phyloP scores from a whole-genome alignment of 106 monocot species.

The Hemerocallis citrina region DNA sequence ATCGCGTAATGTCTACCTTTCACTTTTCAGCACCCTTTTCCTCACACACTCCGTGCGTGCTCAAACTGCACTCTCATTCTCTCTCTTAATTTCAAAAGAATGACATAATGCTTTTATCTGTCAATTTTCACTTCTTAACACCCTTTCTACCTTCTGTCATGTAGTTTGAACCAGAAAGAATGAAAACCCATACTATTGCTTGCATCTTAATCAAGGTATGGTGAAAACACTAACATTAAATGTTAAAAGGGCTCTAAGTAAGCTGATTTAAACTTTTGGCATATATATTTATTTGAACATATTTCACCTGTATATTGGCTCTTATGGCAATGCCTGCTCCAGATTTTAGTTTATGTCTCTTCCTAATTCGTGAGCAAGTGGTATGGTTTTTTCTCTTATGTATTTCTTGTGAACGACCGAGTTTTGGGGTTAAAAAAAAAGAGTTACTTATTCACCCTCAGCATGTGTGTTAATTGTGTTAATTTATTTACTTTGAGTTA shows the following conservation, averaged over 20 bases:
- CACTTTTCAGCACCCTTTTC: too few species aligned
- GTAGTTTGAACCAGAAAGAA: slow-evolving; percentile 79
- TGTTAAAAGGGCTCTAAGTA: not conserved
- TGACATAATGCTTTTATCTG: too few species aligned
- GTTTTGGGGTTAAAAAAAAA: too few species aligned
- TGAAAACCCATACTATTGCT: slow-evolving; percentile 62
- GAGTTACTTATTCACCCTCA: too few species aligned
- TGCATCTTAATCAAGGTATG: slow-evolving; percentile 71
- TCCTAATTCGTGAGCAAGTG: slow-evolving; percentile 88
- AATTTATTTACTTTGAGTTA: too few species aligned
- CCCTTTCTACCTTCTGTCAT: slow-evolving; percentile 3
- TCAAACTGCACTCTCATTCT: too few species aligned
- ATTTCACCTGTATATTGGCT: slow-evolving; percentile 38
- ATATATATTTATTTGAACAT: not conserved
- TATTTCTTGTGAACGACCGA: not conserved
- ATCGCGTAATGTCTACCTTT: too few species aligned
- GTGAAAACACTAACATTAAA: not conserved
- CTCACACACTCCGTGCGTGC: too few species aligned
- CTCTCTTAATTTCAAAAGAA: too few species aligned
- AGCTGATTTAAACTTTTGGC: not conserved
- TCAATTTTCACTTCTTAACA: too few species aligned
- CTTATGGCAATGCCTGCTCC: slow-evolving; percentile 91
- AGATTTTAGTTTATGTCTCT: slow-evolving; percentile 82
- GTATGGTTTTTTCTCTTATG: slow-evolving; percentile 23
- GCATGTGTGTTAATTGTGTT: too few species aligned